phyloP scores from a whole-genome alignment of 2,329 filamentous ascomycete species.

The Endothia cerciana region DNA sequence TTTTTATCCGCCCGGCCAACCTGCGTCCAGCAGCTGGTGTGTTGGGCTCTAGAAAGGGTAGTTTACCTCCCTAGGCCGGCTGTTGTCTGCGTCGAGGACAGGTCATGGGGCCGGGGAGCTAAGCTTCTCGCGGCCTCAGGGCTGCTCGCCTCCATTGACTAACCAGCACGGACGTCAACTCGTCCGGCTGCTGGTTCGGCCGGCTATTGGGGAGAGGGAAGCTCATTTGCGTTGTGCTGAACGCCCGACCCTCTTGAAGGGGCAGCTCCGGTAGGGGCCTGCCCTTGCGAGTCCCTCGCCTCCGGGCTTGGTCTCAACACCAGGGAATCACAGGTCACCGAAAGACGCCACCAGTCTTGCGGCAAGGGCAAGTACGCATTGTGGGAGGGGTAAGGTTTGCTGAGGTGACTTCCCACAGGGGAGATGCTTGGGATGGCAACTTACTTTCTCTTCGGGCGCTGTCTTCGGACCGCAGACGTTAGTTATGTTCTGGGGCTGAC shows the following conservation, averaged over 20 bases:
- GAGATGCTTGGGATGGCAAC: not conserved
- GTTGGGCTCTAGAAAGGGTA: not conserved
- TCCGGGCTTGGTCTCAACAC: not conserved
- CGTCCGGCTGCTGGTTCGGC: constrained; percentile 5
- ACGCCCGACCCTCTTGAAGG: constrained; percentile 3
- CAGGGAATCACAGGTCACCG: constrained; percentile 7
- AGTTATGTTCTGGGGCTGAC: not conserved
- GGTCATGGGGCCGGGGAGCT: constrained; percentile 1
- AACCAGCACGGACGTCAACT: not conserved
- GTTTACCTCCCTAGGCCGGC: constrained; percentile 10
- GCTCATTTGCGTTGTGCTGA: constrained; percentile 9
- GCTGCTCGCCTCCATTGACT: not conserved
- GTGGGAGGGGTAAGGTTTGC: not conserved
- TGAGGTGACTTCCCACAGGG: not conserved
- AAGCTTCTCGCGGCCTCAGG: not conserved
- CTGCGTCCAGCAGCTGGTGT: constrained; percentile 8
- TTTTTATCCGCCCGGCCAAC: not conserved
- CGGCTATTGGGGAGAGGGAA: constrained; percentile 8
- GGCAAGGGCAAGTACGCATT: constrained; percentile 6
- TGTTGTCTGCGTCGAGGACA: constrained; percentile 9
- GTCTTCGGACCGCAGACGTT: constrained; percentile 1
- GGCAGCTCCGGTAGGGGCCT: constrained; percentile 5
- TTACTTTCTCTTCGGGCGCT: constrained; percentile 5
- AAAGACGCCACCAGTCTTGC: constrained; percentile 12
- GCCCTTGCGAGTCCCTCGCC: not conserved